Conservation (phyloP, 768 basidiomycete species). For the Leccinum aurantiacum region DNA sequence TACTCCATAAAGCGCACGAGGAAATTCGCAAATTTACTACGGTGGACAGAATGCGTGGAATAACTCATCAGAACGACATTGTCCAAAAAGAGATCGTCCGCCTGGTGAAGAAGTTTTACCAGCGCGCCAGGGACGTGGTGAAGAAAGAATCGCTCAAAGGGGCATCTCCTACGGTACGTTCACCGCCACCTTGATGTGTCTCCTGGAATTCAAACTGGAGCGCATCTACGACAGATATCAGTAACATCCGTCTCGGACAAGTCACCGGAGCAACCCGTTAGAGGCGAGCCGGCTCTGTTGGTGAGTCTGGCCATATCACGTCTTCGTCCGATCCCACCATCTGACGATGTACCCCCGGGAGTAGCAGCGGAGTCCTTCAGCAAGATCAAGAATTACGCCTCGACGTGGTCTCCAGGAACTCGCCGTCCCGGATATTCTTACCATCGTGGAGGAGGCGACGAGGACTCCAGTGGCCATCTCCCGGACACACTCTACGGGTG, state of each 20-base stretch:
- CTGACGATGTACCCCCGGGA: background rate
- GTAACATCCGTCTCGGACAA: background rate
- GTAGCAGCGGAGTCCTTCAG: background rate
- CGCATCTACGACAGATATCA: background rate
- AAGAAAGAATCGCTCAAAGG: background rate
- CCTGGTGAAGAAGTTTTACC: slow-evolving; percentile 3
- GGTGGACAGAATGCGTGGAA: background rate
- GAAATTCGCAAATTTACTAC: background rate
- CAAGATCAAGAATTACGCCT: background rate
- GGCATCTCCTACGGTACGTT: slow-evolving; percentile 1
- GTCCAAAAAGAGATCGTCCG: background rate
- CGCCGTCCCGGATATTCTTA: slow-evolving; percentile 5
- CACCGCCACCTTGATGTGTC: background rate
- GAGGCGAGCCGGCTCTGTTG: background rate
- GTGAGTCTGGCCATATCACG: background rate
- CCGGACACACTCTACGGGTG: background rate
- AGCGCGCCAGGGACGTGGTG: background rate
- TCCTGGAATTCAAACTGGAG: background rate
- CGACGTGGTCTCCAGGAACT: slow-evolving; percentile 1
- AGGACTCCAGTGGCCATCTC: background rate
- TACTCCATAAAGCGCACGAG: background rate
- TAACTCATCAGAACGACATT: background rate
- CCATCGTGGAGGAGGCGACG: slow-evolving; percentile 9
- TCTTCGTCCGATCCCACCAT: background rate
- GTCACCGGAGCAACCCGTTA: background rate